Evolutionary conservation across 2,329 filamentous ascomycete genomes (phyloP).

Genomic region (Botrytis paeoniae): DNA sequence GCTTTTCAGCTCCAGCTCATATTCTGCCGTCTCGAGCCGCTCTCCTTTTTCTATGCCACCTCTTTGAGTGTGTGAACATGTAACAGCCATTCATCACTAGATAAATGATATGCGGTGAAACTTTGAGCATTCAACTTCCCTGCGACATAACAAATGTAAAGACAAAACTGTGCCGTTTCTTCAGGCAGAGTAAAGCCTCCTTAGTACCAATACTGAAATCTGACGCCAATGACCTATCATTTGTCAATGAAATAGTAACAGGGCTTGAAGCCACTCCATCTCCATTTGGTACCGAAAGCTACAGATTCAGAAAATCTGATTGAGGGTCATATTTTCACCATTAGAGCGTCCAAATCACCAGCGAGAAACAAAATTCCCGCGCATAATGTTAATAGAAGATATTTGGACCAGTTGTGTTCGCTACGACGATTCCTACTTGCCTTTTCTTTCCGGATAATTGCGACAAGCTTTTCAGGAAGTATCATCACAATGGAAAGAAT

Average conservation of each 20-base stretch:
- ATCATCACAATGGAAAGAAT: constrained; percentile 52
- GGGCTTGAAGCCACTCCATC: accelerated
- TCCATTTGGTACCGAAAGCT: too few species aligned
- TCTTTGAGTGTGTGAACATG: not conserved
- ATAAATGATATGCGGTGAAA: not conserved
- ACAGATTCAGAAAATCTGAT: too few species aligned
- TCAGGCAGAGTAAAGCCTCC: not conserved
- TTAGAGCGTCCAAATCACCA: constrained; percentile 30
- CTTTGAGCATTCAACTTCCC: not conserved
- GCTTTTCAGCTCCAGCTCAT: not conserved
- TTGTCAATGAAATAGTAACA: not conserved
- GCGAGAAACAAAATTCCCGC: constrained; percentile 42
- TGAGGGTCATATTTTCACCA: not conserved
- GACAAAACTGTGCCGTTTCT: not conserved
- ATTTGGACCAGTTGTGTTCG: constrained; percentile 53
- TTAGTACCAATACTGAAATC: accelerated
- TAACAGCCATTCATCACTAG: not conserved
- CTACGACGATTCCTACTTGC: constrained; percentile 49
- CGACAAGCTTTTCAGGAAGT: constrained; percentile 50
- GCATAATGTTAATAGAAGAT: constrained; percentile 52
- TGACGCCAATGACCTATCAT: not conserved
- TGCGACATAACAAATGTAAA: not conserved
- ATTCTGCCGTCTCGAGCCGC: not conserved
- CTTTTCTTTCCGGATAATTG: constrained; percentile 49
- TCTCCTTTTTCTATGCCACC: not conserved